Evolutionary conservation across 352 stramenopile genomes (phyloP), one percentile per base, ranked within the genome.

Genomic region (Globisporangium paddicum): DNA sequence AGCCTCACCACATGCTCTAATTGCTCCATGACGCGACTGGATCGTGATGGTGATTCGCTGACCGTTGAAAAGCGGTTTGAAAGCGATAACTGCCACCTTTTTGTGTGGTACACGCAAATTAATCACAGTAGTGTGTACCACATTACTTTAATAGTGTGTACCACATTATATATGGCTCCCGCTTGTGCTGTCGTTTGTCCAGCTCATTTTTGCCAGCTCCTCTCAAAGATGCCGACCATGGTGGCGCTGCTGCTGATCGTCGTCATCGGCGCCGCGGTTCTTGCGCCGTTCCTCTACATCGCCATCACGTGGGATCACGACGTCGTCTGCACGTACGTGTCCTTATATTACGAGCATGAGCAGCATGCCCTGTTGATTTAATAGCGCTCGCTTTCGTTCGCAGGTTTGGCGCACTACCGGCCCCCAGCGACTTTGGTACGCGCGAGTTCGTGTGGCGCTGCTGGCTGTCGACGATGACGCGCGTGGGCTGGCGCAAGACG

Each of bases 381-480:
- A n/a, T n/a, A n/a, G n/a, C n/a, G n/a, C n/a, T n/a, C 32, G 26
- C 7, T 28, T 19, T 9, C 5, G 30, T 16, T 52, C 42, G 11
- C 47, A 87, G 79, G 16, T 90, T 86, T 49, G 68, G 61, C 2
- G 69, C 73, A 23, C 63, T 94, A 19, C 85, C 85, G 9, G 77
- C 82, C 2, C 85, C 85, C 5, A 75, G 62, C 16, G 85, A 94
- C 64, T 60, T 91, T 32, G 85, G 85, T 55, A 90, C 85, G 0
- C 79, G 82, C 50, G 85, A 94, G 69, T 94, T 94, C 55, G 68
- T 63, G 40, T 90, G 82, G 77, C 82, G 85, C 35, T 89, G 79
- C 52, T 87, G 70, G 61, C 55, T 92, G 13, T 94, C 85, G 28
- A 26, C 66, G 9, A 62, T 84, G 54, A 86, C 79, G 35, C 80